Evolutionary conservation across 2,329 filamentous ascomycete genomes (phyloP).

Genomic region (Beauveria varroae): DNA sequence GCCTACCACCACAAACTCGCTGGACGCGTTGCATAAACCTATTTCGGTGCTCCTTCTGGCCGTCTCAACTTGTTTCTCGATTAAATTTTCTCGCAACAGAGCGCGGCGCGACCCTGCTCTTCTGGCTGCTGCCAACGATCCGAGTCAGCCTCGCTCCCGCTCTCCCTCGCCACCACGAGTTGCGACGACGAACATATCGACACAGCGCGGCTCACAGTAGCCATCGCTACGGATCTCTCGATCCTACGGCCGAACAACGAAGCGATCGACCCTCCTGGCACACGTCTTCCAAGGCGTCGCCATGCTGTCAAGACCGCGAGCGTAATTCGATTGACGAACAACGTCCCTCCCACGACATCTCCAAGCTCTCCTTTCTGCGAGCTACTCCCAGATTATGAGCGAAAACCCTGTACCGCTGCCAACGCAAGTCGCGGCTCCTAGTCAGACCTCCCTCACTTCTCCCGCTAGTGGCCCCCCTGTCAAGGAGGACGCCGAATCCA

Average conservation of each 20-base stretch:
- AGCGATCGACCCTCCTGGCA: conserved; percentile 21
- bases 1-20: not conserved
- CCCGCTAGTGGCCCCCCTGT: conserved; percentile 23
- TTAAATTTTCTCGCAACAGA: not conserved
- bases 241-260: not conserved
- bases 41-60: not conserved
- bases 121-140: not conserved
- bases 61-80: not conserved
- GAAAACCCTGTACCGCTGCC: conserved; percentile 47
- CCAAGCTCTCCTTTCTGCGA: conserved; percentile 26
- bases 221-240: not conserved
- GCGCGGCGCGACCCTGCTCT: conserved; percentile 4
- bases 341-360: conserved; percentile 23
- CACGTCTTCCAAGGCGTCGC: conserved; percentile 44
- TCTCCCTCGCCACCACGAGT: not conserved
- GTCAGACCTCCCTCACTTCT: conserved; percentile 39
- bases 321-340: conserved; percentile 38
- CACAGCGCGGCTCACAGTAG: not conserved
- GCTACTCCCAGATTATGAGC: conserved; percentile 52
- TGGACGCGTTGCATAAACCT: not conserved
- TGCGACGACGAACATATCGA: not conserved
- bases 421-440: conserved; percentile 49
- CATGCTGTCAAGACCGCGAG: conserved; percentile 49
- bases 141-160: not conserved
- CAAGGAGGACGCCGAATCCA: conserved; percentile 35